Base-by-base conservation (phyloP, 352 stramenopile species). In the Pythium plurisporium region DNA sequence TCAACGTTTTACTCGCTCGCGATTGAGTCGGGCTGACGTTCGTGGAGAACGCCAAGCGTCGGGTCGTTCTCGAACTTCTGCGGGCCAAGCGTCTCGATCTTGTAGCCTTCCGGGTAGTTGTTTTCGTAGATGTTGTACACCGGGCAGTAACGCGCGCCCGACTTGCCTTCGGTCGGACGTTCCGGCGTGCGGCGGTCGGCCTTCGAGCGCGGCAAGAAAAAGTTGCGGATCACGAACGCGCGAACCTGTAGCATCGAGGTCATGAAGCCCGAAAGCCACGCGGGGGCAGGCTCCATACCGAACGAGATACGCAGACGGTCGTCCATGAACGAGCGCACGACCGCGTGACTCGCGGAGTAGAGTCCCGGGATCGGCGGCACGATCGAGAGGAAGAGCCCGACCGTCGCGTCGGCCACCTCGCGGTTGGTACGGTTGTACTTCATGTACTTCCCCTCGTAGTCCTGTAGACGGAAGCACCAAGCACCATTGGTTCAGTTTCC, bases 401-500 rank as follows among this genome's bases (percentile, higher is more conserved):
- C 29, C 2, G 52, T 59, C n/a, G 29, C 52, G 31, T 59, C 25
- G 22, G 52, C 52, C 27, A 59, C 41, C 27, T 17, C 23, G 15
- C 30, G 17, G 40, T 59, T 59, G 11, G 30, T 25, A 1, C 30
- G 2, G n/a, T 27, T 22, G 23, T 52, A 59, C 40, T 52, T 50
- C 52, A 59, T 59, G 52, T n/a, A n/a, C n/a, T 59, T 51, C n/a
- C 19, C 23, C 31, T 59, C 52, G 42, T 59, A 59, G 22, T 59
- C 52, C 29, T 44, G 19, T 44, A 44, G 8, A 6, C 38, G 7
- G 19, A 20, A 44, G n/a, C 38, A 11, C 7, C n/a, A n/a, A n/a
- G n/a, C n/a, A n/a, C n/a, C n/a, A n/a, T n/a, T n/a, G n/a, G n/a
- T n/a, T n/a, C n/a, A n/a, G n/a, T n/a, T n/a, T n/a, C n/a, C n/a